These are phyloP conservation scores for Diplodia corticola DNA, from an alignment of 2,329 filamentous ascomycete genomes.

Conservation along the genomic window DNA sequence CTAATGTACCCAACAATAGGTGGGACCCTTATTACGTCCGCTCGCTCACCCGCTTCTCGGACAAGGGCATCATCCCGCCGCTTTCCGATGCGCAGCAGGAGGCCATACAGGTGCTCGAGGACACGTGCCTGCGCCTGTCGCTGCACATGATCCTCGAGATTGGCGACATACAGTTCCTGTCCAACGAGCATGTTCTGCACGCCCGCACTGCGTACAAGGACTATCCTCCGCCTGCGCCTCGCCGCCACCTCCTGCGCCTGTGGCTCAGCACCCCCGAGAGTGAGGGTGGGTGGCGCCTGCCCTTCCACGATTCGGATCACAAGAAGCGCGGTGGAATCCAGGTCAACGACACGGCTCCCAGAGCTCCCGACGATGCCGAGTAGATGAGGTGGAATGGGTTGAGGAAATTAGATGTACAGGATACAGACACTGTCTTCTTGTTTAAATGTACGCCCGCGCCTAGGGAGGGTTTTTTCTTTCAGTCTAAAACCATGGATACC, in stretches of 20 bases:
- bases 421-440: neutral
- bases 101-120: constrained; percentile 70
- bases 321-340: constrained; percentile 89
- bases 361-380: constrained; percentile 75
- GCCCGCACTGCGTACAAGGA: constrained; percentile 79
- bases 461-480: neutral
- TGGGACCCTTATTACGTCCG: constrained; percentile 89
- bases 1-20: constrained; percentile 33
- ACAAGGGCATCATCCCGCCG: constrained; percentile 70
- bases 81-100: constrained; percentile 68
- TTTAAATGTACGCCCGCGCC: neutral
- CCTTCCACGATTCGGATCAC: constrained; percentile 77
- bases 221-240: constrained; percentile 64
- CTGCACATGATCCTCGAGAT: constrained; percentile 86
- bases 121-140: constrained; percentile 69
- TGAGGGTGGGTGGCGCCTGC: constrained; percentile 83
- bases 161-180: constrained; percentile 84
- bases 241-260: constrained; percentile 77
- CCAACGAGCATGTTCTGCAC: constrained; percentile 78
- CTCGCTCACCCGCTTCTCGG: constrained; percentile 72
- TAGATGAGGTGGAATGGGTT: constrained; percentile 44
- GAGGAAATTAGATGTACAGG: neutral
- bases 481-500: constrained; percentile 3
- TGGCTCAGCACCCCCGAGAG: constrained; percentile 81
- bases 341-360: constrained; percentile 75